Evolutionary conservation across 208 protist species (phyloP), one percentile per base, ranked within the genome.

Genomic region (Phytomonas francai): DNA sequence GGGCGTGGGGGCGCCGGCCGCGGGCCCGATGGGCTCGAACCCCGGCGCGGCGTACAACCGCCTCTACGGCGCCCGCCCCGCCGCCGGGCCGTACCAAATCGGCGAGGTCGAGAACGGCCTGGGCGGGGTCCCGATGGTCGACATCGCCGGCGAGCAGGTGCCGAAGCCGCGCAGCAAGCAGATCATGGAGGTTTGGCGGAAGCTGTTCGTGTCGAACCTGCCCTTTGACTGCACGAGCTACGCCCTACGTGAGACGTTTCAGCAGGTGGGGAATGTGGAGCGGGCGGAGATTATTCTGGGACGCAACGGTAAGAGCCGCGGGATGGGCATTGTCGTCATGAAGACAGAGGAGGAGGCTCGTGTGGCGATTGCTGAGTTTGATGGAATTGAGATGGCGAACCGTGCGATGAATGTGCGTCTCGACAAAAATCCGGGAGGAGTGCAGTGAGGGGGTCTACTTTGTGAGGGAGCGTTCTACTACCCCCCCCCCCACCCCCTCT

Each of bases 81-180:
- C 61, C 64, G 67, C 70, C 0, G 56, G 59, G 34, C 63, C 45
- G 61, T 71, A 73, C 36, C 70, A 76, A 63, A 67, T 66, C 12
- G 72, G 72, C 36, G 32, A 42, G 31, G 29, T 60, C 32, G 72
- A 76, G 54, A 39, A 36, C 33, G 33, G 5, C 33, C 33, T 36
- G 8, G 33, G 33, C 33, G 33, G 33, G 33, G 33, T 36, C 5
- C 68, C 68, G 27, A 73, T 73, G 67, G 65, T 70, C 56, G 76
- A 81, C 58, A 67, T 70, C 22, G 51, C 73, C 54, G 65, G 59
- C 54, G 79, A 84, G 51, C 68, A 68, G 31, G 74, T 91, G 32
- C 87, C 87, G 28, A 92, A 89, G 76, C 87, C 87, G n/a, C 83
- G 87, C 72, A 92, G 87, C 62, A 78, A 86, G 72, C 87, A 89